Conservation (phyloP, 352 stramenopile genomes). For the Paralagenidium karlingii region DNA sequence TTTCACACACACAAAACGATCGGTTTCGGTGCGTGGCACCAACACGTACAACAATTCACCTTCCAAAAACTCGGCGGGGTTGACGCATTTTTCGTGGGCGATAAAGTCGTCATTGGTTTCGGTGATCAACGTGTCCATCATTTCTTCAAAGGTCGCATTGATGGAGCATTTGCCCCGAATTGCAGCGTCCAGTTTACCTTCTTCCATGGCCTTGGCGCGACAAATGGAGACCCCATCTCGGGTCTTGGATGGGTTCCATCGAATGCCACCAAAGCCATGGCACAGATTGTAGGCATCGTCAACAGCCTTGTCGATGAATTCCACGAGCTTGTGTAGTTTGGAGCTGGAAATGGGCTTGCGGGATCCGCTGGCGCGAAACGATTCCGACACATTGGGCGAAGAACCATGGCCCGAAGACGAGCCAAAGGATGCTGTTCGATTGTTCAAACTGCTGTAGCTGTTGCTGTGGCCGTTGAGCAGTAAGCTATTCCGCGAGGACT, state of each 20-base stretch:
- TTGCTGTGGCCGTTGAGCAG: not conserved
- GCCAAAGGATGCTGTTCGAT: not conserved
- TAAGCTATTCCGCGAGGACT: slow-evolving; percentile 2
- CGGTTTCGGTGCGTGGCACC: slow-evolving; percentile 36
- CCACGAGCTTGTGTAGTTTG: slow-evolving; percentile 41
- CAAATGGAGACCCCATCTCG: slow-evolving; percentile 60
- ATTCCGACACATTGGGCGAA: not conserved
- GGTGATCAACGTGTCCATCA: slow-evolving; percentile 66
- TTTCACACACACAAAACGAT: slow-evolving; percentile 73
- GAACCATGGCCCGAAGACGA: not conserved
- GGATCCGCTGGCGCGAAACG: slow-evolving; percentile 11
- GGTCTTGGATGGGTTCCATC: slow-evolving; percentile 51
- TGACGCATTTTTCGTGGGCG: slow-evolving; percentile 42
- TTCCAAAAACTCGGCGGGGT: slow-evolving; percentile 66
- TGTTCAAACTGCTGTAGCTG: not conserved
- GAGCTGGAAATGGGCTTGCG: slow-evolving; percentile 16
- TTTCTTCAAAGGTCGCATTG: slow-evolving; percentile 55
- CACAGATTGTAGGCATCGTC: slow-evolving; percentile 75
- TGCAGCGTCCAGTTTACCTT: slow-evolving; percentile 46
- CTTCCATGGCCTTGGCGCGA: slow-evolving; percentile 43
- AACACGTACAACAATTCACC: slow-evolving; percentile 64
- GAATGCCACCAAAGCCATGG: slow-evolving; percentile 58
- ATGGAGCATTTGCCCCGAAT: slow-evolving; percentile 65
- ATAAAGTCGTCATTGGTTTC: slow-evolving; percentile 55
- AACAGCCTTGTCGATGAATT: slow-evolving; percentile 66